Base-by-base conservation (phyloP, 202 grass and related monocot species). In the Panicum hallii region DNA sequence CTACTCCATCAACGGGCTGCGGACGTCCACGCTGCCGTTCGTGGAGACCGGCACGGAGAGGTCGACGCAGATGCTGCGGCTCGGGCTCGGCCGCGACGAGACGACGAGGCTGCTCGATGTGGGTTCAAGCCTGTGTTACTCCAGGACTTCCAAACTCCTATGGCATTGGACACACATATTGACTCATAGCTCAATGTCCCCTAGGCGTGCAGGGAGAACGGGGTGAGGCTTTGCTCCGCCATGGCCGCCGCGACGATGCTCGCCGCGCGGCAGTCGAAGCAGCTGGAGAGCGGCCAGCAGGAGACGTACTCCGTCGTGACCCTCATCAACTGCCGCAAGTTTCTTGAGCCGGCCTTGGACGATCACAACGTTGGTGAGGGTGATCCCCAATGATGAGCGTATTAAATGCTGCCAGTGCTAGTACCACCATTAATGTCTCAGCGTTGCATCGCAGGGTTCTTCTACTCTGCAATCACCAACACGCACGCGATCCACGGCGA, bases 1-100 rank as follows among this genome's bases (percentile, higher is more conserved):
- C 20, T 99, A 99, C 79, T 94, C 93, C 77, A 76, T 99, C 72
- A 99, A 96, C 78, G 96, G 96, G 9, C 85, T 99, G 36, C 87
- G 93, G 40, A 92, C 93, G 13, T 87, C 89, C 23, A 88, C 82
- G 45, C 81, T 99, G 64, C 90, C 72, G 61, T 96, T 96, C 61
- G 45, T 75, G 56, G 84, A 92, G 83, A 85, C 93, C 17, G 86
- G 85, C 46, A 84, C 90, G 22, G 84, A 61, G 58, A 81, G 93
- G 71, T 87, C 80, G 10, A 91, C 96, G 23, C 84, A 89, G 46
- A 82, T 92, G 78, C 80, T 92, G 70, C 88, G 88, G 66, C 65
- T 94, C 70, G 49, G 55, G 54, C 70, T 99, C 58, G 75, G 41
- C 78, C 82, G 66, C 81, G 88, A 88, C 14, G 93, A 96, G 28